Conservation (phyloP, 176 grass and related monocot species). For the Neostapfia colusana region DNA sequence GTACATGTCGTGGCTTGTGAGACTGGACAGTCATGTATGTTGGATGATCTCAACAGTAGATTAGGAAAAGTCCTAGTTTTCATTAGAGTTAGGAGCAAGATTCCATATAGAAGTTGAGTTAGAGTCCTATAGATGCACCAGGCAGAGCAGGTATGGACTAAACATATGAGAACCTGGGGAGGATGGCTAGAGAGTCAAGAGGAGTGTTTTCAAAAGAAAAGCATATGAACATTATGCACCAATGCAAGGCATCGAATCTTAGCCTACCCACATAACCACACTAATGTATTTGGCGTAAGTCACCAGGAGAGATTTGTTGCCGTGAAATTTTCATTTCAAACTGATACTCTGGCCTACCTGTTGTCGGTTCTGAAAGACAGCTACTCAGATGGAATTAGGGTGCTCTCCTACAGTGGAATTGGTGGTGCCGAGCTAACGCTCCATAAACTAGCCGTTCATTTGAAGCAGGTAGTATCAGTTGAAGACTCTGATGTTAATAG, state of each 20-base stretch:
- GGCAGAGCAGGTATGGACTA: conserved; percentile 18
- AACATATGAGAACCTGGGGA: conserved; percentile 49
- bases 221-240: conserved; percentile 46
- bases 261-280: conserved; percentile 73
- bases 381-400: conserved; percentile 56
- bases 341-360: conserved; percentile 52
- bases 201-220: conserved; percentile 51
- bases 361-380: conserved; percentile 62
- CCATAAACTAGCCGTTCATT: conserved; percentile 60
- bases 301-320: conserved; percentile 45
- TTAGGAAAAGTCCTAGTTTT: too few species aligned
- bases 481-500: conserved; percentile 68
- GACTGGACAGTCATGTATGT: too few species aligned
- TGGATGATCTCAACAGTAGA: too few species aligned
- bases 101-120: too few species aligned
- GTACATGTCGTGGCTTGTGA: background rate
- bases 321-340: conserved; percentile 67
- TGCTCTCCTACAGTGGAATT: conserved; percentile 78
- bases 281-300: conserved; percentile 45
- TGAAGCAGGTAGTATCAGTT: conserved; percentile 70
- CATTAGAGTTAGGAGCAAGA: too few species aligned
- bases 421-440: conserved; percentile 72
- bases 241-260: conserved; percentile 68
- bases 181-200: conserved; percentile 47
- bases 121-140: conserved; percentile 24